These are phyloP conservation scores for Aphanomyces euteiches DNA, from an alignment of 352 stramenopile species.

Conservation along the genomic window DNA sequence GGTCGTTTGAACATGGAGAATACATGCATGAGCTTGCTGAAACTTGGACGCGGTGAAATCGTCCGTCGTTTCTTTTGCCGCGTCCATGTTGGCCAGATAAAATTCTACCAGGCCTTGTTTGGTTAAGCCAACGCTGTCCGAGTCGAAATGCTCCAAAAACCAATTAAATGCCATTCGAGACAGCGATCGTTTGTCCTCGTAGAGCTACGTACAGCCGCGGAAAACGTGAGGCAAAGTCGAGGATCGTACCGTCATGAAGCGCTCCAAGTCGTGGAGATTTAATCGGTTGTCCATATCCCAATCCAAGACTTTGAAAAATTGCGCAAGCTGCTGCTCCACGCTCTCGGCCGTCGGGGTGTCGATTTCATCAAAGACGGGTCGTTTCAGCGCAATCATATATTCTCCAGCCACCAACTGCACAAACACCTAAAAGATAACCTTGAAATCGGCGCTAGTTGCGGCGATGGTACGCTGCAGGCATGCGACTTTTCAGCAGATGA, in stretches of 20 bases:
- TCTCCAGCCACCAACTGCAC: conserved; percentile 1
- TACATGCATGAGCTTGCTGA: conserved; percentile 1
- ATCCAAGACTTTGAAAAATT: not conserved
- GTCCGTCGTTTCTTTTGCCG: not conserved
- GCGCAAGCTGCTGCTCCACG: not conserved
- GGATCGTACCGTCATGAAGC: not conserved
- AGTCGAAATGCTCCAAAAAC: conserved; percentile 22
- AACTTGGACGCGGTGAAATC: not conserved
- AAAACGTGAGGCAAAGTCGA: not conserved
- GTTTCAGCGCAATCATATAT: not conserved
- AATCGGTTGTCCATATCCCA: not conserved
- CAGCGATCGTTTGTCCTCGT: conserved; percentile 7
- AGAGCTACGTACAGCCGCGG: conserved; percentile 11
- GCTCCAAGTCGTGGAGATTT: not conserved
- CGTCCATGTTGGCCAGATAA: not conserved
- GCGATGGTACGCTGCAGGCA: too few species aligned
- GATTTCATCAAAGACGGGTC: not conserved
- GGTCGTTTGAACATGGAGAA: not conserved
- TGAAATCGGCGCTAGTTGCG: too few species aligned
- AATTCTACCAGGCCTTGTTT: not conserved
- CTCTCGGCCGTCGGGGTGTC: not conserved
- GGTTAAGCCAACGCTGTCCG: conserved; percentile 12
- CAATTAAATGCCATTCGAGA: not conserved
- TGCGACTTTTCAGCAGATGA: too few species aligned
- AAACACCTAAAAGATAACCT: not conserved